These are phyloP conservation scores for Metroxylon sagu DNA, from an alignment of 176 grass and related monocot species.

Conservation along the genomic window DNA sequence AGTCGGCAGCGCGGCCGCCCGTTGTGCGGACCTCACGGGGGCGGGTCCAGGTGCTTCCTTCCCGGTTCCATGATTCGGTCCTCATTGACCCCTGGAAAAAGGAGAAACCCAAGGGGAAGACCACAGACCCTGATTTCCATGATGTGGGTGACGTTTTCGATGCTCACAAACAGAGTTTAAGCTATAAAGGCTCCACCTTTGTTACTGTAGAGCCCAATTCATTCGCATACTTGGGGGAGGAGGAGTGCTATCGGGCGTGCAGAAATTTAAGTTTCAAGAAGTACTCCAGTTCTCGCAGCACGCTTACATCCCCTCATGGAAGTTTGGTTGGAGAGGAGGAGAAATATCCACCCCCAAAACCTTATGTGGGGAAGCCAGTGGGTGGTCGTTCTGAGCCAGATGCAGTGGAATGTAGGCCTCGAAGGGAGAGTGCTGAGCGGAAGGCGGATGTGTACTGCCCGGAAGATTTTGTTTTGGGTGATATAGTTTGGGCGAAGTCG, in stretches of 20 bases:
- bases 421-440: conserved; percentile 29
- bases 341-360: neutral
- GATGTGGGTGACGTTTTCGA: conserved; percentile 20
- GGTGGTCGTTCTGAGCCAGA: neutral
- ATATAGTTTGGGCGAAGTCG: conserved; percentile 69
- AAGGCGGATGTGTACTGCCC: conserved; percentile 46
- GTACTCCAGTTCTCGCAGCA: conserved; percentile 30
- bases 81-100: conserved; percentile 15
- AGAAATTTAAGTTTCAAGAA: conserved; percentile 27
- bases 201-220: conserved; percentile 18
- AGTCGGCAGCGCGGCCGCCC: conserved; percentile 2
- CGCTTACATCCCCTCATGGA: conserved; percentile 37
- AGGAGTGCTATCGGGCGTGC: conserved; percentile 30
- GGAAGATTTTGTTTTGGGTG: conserved; percentile 65
- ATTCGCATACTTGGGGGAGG: conserved; percentile 5
- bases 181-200: conserved; percentile 22
- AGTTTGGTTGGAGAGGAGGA: conserved; percentile 8
- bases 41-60: conserved; percentile 39
- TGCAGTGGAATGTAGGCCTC: conserved; percentile 33
- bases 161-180: conserved; percentile 17
- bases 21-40: conserved; percentile 38
- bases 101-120: neutral
- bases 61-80: conserved; percentile 42
- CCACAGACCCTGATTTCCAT: neutral
- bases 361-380: neutral